A percentile compares a stretch with the other conserved stretches of the same genome.
Conservation (phyloP, 2,329 filamentous ascomycete genomes). For the Coniochaeta hoffmannii region DNA sequence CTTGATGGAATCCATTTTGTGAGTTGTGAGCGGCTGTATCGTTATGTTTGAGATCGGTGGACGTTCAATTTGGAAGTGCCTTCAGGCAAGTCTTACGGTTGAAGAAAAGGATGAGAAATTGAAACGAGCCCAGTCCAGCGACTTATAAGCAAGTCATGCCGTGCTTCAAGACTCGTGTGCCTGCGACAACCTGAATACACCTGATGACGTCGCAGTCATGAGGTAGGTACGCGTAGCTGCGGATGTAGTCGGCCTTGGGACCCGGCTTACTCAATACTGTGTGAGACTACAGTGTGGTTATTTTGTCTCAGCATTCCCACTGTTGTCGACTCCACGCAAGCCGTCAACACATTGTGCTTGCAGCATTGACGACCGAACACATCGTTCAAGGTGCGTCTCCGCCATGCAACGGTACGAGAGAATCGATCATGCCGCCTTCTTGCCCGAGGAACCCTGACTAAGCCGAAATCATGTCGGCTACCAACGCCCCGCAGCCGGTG, state of each 20-base stretch:
- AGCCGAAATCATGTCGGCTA: conserved; percentile 37
- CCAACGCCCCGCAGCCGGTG: conserved; percentile 57
- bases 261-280: not conserved
- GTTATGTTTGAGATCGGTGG: not conserved
- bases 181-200: not conserved
- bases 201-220: conserved; percentile 1
- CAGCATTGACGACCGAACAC: not conserved
- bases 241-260: not conserved
- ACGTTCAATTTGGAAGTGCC: not conserved
- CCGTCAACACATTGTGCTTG: not conserved
- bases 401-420: not conserved
- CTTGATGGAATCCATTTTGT: conserved; percentile 20
- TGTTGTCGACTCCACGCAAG: not conserved
- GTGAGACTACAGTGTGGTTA: not conserved
- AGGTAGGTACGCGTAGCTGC: not conserved
- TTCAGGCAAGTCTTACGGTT: not conserved
- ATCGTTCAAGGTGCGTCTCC: not conserved
- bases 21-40: not conserved
- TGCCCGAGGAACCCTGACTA: not conserved
- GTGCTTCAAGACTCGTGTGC: not conserved
- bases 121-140: not conserved
- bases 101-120: not conserved
- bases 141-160: not conserved
- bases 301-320: not conserved
- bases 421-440: not conserved